Evolutionary conservation across 805 yeast genomes (phyloP).

Genomic region (Sugiyamaella valdiviana): DNA sequence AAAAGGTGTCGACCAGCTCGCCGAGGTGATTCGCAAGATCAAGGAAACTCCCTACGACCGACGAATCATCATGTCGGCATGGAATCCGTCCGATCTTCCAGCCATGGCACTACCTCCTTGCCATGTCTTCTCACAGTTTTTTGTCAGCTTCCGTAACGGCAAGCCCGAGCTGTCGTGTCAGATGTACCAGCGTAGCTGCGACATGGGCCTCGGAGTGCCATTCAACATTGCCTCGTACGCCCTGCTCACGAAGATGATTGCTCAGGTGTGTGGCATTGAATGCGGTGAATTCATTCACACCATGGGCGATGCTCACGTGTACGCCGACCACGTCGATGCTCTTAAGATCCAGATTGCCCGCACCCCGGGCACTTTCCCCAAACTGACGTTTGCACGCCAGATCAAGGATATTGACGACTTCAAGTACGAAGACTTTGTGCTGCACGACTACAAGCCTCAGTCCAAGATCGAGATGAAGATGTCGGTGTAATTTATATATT

Average conservation of each 20-base stretch:
- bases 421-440: conserved; percentile 79
- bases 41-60: conserved; percentile 91
- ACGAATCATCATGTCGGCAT: conserved; percentile 89
- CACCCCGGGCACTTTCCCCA: conserved; percentile 76
- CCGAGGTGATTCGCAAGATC: conserved; percentile 68
- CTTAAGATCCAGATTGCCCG: conserved; percentile 72
- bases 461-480: conserved; percentile 87
- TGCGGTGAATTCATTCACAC: conserved; percentile 95
- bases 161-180: conserved; percentile 74
- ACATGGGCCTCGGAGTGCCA: conserved; percentile 99
- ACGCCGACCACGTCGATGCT: conserved; percentile 89
- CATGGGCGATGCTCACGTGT: conserved; percentile 95
- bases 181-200: conserved; percentile 95
- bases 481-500: conserved; percentile 61
- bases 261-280: conserved; percentile 90
- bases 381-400: conserved; percentile 58
- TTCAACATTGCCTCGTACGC: conserved; percentile 97
- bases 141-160: conserved; percentile 71
- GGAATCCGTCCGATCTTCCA: conserved; percentile 96
- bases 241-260: conserved; percentile 86
- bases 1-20: conserved; percentile 85
- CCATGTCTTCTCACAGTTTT: conserved; percentile 93
- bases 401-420: conserved; percentile 79
- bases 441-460: conserved; percentile 73
- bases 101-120: conserved; percentile 98